Evolutionary conservation across 306 rosid genomes (phyloP).

Genomic region (Myrica gale): DNA sequence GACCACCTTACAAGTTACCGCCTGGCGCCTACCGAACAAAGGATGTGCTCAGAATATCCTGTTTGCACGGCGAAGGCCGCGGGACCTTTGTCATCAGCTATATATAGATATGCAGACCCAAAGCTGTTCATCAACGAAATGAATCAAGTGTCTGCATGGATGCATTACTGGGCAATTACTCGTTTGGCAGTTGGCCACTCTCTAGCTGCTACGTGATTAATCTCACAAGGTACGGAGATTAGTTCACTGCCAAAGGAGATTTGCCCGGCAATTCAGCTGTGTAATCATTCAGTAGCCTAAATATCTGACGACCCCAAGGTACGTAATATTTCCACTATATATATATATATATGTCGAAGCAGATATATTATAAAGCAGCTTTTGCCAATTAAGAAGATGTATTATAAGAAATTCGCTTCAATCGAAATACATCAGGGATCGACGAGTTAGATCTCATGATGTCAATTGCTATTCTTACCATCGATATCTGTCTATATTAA

Average conservation of each 20-base stretch:
- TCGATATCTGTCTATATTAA: no score
- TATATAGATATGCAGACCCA: conserved; percentile 22
- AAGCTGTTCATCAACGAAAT: neutral
- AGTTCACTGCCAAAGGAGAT: conserved; percentile 71
- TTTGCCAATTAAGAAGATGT: no score
- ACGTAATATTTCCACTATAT: no score
- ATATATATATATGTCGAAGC: no score
- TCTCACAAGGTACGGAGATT: neutral
- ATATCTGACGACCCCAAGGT: neutral
- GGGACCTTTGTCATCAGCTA: conserved; percentile 20
- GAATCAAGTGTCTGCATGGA: conserved; percentile 21
- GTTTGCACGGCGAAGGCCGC: neutral
- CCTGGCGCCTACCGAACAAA: neutral
- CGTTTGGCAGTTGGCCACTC: conserved; percentile 44
- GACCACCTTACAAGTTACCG: neutral
- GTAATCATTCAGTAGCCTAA: conserved; percentile 2
- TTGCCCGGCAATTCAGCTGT: conserved; percentile 60
- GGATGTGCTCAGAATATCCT: conserved; percentile 1
- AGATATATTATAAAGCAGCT: no score
- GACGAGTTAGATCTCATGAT: no score
- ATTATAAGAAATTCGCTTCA: no score
- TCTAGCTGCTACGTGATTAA: neutral
- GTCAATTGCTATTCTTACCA: no score
- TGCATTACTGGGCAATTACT: conserved; percentile 67
- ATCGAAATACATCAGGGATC: no score